Evolutionary conservation across 139 green algal species (phyloP).

Genomic region (Cymbomonas tetramitiformis): DNA sequence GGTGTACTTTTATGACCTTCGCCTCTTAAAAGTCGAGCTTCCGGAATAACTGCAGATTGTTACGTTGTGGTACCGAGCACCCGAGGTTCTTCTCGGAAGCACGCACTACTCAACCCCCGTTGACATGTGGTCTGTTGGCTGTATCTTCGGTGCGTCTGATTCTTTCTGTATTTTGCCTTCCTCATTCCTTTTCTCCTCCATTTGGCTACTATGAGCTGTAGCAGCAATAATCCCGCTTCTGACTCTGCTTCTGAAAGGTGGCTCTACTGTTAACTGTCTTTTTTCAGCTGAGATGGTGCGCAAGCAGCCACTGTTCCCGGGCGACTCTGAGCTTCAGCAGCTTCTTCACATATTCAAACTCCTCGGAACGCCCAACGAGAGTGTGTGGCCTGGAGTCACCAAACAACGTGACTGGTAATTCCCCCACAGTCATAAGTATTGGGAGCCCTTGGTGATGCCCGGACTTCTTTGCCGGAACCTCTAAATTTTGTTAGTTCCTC

Average conservation of each 20-base stretch:
- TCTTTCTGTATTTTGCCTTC: conserved; percentile 40
- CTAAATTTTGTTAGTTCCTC: background rate
- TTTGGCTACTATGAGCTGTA: background rate
- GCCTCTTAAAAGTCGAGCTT: too few species aligned
- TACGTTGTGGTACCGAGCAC: conserved; percentile 94
- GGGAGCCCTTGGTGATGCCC: too few species aligned
- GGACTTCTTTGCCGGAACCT: background rate
- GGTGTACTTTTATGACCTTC: too few species aligned
- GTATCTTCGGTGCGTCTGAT: too few species aligned
- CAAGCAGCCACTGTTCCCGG: conserved; percentile 60
- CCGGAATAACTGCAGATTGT: too few species aligned
- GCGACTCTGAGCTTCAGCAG: conserved; percentile 74
- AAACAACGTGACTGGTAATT: conserved; percentile 67
- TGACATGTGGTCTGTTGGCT: conserved; percentile 94
- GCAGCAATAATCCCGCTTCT: background rate
- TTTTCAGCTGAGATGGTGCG: conserved; percentile 38
- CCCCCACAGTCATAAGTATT: too few species aligned
- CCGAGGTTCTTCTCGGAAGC: conserved; percentile 87
- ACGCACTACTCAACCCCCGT: conserved; percentile 89
- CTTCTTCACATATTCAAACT: conserved; percentile 78
- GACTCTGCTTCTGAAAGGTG: background rate
- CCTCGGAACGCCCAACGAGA: conserved; percentile 63
- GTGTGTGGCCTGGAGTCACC: conserved; percentile 54
- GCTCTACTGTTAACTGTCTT: background rate
- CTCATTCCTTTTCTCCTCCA: background rate